A percentile compares a stretch with the other conserved stretches of the same genome.
Conservation (phyloP, 768 basidiomycete genomes). For the Exsudoporus frostii region DNA sequence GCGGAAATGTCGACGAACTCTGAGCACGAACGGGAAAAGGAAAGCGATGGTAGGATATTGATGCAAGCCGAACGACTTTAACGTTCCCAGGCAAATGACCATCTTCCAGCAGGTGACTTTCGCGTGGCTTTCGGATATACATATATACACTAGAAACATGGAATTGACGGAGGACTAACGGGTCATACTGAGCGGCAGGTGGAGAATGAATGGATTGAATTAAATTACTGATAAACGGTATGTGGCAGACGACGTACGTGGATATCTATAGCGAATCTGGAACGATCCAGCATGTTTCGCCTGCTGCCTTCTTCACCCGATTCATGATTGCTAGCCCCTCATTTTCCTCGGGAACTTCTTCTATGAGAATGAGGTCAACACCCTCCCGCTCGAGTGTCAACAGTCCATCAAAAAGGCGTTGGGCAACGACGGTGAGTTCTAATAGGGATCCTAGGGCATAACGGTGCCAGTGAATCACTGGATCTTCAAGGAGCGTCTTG, state of each 20-base stretch:
- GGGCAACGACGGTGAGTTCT: conserved; percentile 69
- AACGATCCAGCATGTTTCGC: conserved; percentile 41
- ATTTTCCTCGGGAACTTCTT: conserved; percentile 74
- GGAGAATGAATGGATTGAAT: not conserved
- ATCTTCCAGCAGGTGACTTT: not conserved
- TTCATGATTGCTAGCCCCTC: conserved; percentile 97
- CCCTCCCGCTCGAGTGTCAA: conserved; percentile 73
- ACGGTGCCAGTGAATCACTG: conserved; percentile 52
- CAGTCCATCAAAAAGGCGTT: conserved; percentile 83
- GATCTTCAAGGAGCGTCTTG: conserved; percentile 23
- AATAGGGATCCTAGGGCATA: conserved; percentile 48
- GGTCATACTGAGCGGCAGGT: not conserved
- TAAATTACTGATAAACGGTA: not conserved
- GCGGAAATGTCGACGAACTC: not conserved
- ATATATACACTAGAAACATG: not conserved
- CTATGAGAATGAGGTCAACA: conserved; percentile 81
- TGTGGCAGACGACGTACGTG: conserved; percentile 12
- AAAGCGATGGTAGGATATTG: not conserved
- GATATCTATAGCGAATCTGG: conserved; percentile 10
- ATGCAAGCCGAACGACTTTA: not conserved
- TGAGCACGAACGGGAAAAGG: not conserved
- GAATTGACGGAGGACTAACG: not conserved
- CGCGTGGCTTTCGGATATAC: not conserved
- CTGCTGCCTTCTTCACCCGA: conserved; percentile 85
- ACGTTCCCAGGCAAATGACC: not conserved